Percentiles rank a stretch among this genome's conserved stretches.
Evolutionary conservation across 768 basidiomycete genomes (phyloP).

Genomic region (Tricholoma terreum): DNA sequence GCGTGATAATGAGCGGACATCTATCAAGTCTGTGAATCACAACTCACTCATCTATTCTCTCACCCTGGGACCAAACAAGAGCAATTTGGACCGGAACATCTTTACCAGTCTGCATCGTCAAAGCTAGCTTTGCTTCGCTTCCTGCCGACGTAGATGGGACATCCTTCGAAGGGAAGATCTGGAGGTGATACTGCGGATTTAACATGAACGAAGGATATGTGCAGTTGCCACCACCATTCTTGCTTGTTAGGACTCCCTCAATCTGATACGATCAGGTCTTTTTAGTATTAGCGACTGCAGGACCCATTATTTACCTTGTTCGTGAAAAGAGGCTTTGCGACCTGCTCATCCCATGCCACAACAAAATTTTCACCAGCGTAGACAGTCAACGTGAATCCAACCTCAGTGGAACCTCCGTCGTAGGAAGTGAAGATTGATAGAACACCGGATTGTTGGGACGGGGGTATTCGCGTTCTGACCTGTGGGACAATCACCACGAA

Average conservation of each 20-base stretch:
- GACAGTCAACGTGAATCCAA: slow-evolving; percentile 67
- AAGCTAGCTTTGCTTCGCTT: slow-evolving; percentile 38
- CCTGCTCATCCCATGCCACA: slow-evolving; percentile 47
- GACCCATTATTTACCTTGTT: slow-evolving; percentile 29
- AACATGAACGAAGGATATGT: slow-evolving; percentile 78
- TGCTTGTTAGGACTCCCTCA: slow-evolving; percentile 57
- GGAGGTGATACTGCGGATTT: slow-evolving; percentile 86
- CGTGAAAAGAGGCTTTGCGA: slow-evolving; percentile 36
- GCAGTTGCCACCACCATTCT: slow-evolving; percentile 83
- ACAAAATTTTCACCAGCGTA: slow-evolving; percentile 40
- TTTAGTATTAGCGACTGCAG: neutral
- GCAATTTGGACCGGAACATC: slow-evolving; percentile 73
- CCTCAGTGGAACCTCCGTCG: slow-evolving; percentile 58
- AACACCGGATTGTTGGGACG: slow-evolving; percentile 32
- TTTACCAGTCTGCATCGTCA: slow-evolving; percentile 55
- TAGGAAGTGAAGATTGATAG: slow-evolving; percentile 64
- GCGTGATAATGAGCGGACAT: neutral
- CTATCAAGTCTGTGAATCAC: neutral
- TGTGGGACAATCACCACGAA: slow-evolving; percentile 13
- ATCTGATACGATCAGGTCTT: slow-evolving; percentile 37
- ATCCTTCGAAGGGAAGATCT: slow-evolving; percentile 40
- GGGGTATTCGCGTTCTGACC: slow-evolving; percentile 36
- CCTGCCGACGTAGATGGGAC: neutral
- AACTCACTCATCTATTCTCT: slow-evolving; percentile 72
- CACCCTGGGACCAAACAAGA: slow-evolving; percentile 71